Base-by-base conservation (phyloP, 148 eudicot species). In the Suaeda aralocaspica region DNA sequence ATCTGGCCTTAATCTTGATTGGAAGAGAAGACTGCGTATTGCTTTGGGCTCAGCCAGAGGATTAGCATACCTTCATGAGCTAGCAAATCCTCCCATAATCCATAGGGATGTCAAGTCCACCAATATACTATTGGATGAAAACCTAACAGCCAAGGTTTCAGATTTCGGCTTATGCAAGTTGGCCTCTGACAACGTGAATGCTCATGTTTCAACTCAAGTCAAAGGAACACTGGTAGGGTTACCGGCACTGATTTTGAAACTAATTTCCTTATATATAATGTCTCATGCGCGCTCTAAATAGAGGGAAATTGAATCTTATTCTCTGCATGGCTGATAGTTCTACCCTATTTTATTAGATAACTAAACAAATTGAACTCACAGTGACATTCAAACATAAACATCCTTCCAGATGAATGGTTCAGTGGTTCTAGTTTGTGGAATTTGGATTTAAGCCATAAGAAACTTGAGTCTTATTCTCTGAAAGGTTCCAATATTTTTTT, bases 31-130 rank as follows among this genome's bases (percentile, higher is more conserved):
- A 72, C 82, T 94, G 46, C 86, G 89, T 12, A 64, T 87, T 34
- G 97, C 98, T 11, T 81, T 94, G 55, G 97, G 97, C 76, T 87
- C 98, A 42, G 98, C 98, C 9, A 80, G 97, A 78, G 98, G 98
- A 63, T 76, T 94, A 72, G 76, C 97, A 57, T 94, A 94, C 70
- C 85, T 94, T 50, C 98, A 94, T 48, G 98, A 94, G 66, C 88
- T 84, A 39, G 98, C 98, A 2, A 82, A 85, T 67, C 98, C 98
- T 31, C 97, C 98, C 2, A 94, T 94, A 48, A 91, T 94, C 34
- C 98, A 94, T 48, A 82, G 98, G 71, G 98, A 94, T 84, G 83
- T 94, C 65, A 94, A 94, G 77, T 89, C 97, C 9, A 85, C 91
- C 33, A 94, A 94, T 63, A 94, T 94, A 70, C 74, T 94, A 31